Conservation (phyloP, 257 asterid species). For the Gardenia jasminoides region DNA sequence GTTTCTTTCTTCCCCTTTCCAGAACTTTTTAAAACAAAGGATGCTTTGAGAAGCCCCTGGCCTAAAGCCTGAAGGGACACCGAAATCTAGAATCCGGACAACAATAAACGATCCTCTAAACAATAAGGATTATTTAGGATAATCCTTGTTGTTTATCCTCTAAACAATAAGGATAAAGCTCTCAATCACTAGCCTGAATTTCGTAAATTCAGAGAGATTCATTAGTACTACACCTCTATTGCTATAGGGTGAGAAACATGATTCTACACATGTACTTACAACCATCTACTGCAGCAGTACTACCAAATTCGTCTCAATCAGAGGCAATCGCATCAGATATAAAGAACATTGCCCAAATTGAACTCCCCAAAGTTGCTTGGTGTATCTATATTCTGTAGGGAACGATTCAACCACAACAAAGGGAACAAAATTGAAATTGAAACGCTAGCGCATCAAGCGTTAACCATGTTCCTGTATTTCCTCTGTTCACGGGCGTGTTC, state of each 20-base stretch:
- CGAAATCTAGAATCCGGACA: too few species aligned
- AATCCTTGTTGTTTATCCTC: too few species aligned
- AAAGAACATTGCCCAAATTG: background rate
- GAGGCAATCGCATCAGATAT: background rate
- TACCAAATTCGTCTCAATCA: background rate
- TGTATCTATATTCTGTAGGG: background rate
- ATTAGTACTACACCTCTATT: too few species aligned
- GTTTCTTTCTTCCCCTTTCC: too few species aligned
- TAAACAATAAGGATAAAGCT: too few species aligned
- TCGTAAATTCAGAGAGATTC: too few species aligned
- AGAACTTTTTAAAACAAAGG: too few species aligned
- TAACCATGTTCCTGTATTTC: conserved; percentile 1
- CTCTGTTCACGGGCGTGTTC: background rate
- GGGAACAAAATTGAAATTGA: background rate
- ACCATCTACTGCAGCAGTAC: background rate
- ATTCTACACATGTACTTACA: background rate
- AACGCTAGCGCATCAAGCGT: background rate
- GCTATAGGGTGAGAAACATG: background rate
- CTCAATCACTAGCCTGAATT: too few species aligned
- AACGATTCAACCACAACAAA: background rate
- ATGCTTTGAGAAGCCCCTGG: too few species aligned
- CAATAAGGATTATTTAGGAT: too few species aligned
- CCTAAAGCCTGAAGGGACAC: too few species aligned
- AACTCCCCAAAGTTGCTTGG: background rate
- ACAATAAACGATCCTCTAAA: too few species aligned